Conservation (phyloP, 306 rosid species). For the Astragalus membranaceus region DNA sequence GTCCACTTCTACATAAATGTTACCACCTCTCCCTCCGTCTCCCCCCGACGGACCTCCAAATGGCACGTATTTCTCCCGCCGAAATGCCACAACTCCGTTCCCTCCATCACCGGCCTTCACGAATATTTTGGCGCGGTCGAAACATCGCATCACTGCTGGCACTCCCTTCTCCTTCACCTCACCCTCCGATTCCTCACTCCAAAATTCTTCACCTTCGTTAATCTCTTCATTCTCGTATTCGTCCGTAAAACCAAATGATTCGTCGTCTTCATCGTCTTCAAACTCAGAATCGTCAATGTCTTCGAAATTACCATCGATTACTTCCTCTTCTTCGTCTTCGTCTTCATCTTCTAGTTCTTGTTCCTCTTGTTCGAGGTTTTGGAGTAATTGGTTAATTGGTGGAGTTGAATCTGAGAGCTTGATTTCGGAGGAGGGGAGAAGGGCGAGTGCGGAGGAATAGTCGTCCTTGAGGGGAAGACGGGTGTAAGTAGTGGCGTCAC, state of each 20-base stretch:
- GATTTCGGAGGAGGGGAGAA: slow-evolving; percentile 40
- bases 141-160: slow-evolving; percentile 93
- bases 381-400: slow-evolving; percentile 15
- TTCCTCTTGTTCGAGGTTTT: slow-evolving; percentile 1
- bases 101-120: slow-evolving; percentile 84
- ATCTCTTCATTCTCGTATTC: background rate
- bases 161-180: slow-evolving; percentile 78
- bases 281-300: slow-evolving; percentile 28
- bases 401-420: slow-evolving; percentile 61
- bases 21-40: slow-evolving; percentile 89
- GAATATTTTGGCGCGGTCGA: slow-evolving; percentile 73
- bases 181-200: background rate
- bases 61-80: slow-evolving; percentile 88
- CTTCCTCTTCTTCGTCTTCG: background rate
- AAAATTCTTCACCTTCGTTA: background rate
- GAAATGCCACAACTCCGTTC: slow-evolving; percentile 84
- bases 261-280: slow-evolving; percentile 26
- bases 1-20: slow-evolving; percentile 77
- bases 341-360: background rate
- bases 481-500: slow-evolving; percentile 79
- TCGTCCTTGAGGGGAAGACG: slow-evolving; percentile 84
- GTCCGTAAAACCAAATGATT: background rate
- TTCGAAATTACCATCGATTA: slow-evolving; percentile 17
- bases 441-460: slow-evolving; percentile 31
- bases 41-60: slow-evolving; percentile 94